Evolutionary conservation across 1,139 yeast genomes (phyloP).

Genomic region (Neolecta irregularis): DNA sequence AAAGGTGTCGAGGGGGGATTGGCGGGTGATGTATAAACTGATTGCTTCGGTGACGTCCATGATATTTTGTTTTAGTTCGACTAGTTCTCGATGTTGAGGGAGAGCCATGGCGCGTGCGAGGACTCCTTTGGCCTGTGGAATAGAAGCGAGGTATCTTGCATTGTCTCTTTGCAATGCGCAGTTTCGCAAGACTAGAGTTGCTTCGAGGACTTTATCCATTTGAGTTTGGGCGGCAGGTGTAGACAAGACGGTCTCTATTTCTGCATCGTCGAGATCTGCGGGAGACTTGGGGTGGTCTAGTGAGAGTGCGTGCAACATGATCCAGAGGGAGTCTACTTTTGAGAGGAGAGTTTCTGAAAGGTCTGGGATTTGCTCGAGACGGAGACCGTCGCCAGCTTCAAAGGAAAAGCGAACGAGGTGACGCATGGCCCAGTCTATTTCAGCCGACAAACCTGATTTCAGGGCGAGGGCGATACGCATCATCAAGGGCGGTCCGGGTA

Average conservation of each 20-base stretch:
- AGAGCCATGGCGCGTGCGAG: conserved; percentile 36
- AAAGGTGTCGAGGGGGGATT: conserved; percentile 33
- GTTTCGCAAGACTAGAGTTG: conserved; percentile 61
- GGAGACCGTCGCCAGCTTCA: conserved; percentile 34
- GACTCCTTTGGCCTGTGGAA: conserved; percentile 22
- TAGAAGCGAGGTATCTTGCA: conserved; percentile 60
- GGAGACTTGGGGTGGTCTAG: too few species aligned
- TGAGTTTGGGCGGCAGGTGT: conserved; percentile 19
- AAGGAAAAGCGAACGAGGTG: conserved; percentile 44
- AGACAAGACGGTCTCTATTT: background rate
- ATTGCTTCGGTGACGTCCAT: conserved; percentile 75
- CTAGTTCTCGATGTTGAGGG: conserved; percentile 28
- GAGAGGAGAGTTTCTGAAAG: conserved; percentile 33
- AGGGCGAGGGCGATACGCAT: conserved; percentile 50
- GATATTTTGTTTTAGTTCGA: conserved; percentile 54
- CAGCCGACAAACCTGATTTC: conserved; percentile 41
- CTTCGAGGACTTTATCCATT: conserved; percentile 40
- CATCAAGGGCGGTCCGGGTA: conserved; percentile 7
- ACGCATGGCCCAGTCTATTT: conserved; percentile 50
- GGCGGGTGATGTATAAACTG: conserved; percentile 68
- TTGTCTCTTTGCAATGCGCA: conserved; percentile 67
- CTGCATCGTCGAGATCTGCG: conserved; percentile 2
- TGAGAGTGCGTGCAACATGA: too few species aligned
- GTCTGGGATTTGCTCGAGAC: conserved; percentile 35
- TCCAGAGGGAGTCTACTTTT: too few species aligned